A percentile compares a stretch with the other conserved stretches of the same genome.
These are phyloP conservation scores for Cokeromyces recurvatus DNA, from an alignment of 371 early-diverging fungal genomes.

Conservation along the genomic window DNA sequence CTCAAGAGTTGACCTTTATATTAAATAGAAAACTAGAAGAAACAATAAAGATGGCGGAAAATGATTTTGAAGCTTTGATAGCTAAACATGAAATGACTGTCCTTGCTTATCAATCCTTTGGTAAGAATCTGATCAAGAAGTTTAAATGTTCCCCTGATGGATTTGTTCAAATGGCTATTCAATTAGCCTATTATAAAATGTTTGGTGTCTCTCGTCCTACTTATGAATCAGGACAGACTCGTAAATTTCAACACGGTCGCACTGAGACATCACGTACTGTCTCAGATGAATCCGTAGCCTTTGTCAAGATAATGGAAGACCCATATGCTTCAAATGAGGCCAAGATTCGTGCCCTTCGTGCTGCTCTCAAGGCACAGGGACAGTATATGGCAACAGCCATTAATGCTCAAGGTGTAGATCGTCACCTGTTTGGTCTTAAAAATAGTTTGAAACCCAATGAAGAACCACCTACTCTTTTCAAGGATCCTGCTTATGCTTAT, in stretches of 20 bases:
- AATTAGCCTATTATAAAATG: slow-evolving; percentile 92
- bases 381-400: slow-evolving; percentile 78
- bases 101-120: slow-evolving; percentile 79
- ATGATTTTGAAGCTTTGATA: slow-evolving; percentile 67
- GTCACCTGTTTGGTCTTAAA: slow-evolving; percentile 79
- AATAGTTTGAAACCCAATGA: slow-evolving; percentile 64
- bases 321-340: slow-evolving; percentile 40
- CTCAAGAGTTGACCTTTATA: slow-evolving; percentile 67
- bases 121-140: slow-evolving; percentile 90
- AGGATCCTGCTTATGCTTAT: slow-evolving; percentile 75
- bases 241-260: slow-evolving; percentile 88
- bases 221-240: slow-evolving; percentile 90
- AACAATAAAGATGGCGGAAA: slow-evolving; percentile 60
- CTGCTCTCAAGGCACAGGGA: slow-evolving; percentile 75
- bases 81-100: slow-evolving; percentile 78
- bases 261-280: slow-evolving; percentile 95
- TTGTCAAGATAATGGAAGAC: slow-evolving; percentile 85
- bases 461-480: slow-evolving; percentile 74
- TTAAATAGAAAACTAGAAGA: slow-evolving; percentile 47
- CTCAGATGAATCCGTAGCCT: slow-evolving; percentile 72
- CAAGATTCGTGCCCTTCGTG: slow-evolving; percentile 66
- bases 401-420: slow-evolving; percentile 86
- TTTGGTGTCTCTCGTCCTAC: slow-evolving; percentile 77
- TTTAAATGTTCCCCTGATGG: slow-evolving; percentile 89
- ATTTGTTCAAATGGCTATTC: slow-evolving; percentile 93